Base-by-base conservation (phyloP, 169 alveolate genomes). In the Cryptosporidium sp. region DNA sequence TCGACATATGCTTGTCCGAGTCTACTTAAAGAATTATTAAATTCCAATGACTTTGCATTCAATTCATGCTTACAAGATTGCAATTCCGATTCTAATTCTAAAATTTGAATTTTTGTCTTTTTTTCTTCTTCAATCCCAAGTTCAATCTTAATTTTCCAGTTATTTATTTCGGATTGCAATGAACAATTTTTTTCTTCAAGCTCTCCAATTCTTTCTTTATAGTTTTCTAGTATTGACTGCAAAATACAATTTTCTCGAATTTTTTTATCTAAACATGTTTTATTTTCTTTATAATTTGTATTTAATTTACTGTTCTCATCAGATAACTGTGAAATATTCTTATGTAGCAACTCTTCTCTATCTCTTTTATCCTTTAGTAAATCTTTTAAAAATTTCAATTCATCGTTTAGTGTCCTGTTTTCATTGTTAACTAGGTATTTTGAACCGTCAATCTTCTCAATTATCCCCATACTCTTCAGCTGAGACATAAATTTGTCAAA, bases 1-100 rank as follows among this genome's bases (percentile, higher is more conserved):
- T 80, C 89, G 4, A 80, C 89, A 62, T 61, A 80, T 44, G 37
- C 75, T 14, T 80, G 89, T 33, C 89, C 89, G 37, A 80, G 89
- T 29, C 89, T 60, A 45, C 75, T 80, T 44, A 80, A 80, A 16
- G 89, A 42, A 42, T 58, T 62, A 53, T 80, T 80, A 23, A 80
- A 31, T 26, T 80, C 89, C 23, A 51, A 23, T 33, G 89, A 39
- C 51, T 62, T 80, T 21, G 42, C 21, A 18, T 80, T 61, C 26
- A 65, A 37, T 80, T 80, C 80, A 8, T 80, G 31, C 48, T 65
- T 60, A 26, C 65, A 42, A 7, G 35, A 60, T 31, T 80, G 31
- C 3, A 80, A 23, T 42, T 62, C 89, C 16, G 33, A 35, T 10
- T 80, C 52, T 29, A 62, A 67, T 37, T 48, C 52, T 18, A 45